Evolutionary conservation across 805 yeast species (phyloP).

Genomic region (Pichia nakasei): DNA sequence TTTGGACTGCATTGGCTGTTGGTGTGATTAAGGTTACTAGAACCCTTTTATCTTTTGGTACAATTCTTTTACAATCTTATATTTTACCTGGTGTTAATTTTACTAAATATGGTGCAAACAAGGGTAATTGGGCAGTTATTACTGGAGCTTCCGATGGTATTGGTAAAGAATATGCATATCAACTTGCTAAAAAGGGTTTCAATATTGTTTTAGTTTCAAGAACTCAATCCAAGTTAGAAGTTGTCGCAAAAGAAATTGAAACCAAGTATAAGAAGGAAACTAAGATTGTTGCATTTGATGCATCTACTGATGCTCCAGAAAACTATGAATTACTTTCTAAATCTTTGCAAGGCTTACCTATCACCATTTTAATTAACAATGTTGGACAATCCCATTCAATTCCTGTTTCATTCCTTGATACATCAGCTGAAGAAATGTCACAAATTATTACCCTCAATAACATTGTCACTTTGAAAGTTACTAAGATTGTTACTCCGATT

Average conservation of each 20-base stretch:
- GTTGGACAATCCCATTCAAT: conserved; percentile 93
- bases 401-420: conserved; percentile 88
- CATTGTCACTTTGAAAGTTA: conserved; percentile 72
- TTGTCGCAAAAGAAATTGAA: conserved; percentile 54
- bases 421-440: conserved; percentile 63
- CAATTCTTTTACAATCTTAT: conserved; percentile 55
- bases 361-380: conserved; percentile 77
- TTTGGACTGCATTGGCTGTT: conserved; percentile 39
- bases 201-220: conserved; percentile 80
- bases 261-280: conserved; percentile 53
- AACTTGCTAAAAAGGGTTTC: conserved; percentile 79
- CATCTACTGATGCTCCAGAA: conserved; percentile 48
- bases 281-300: conserved; percentile 68
- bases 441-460: conserved; percentile 81
- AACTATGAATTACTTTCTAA: conserved; percentile 47
- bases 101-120: conserved; percentile 65
- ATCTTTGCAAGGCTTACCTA: conserved; percentile 43
- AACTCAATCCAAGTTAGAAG: conserved; percentile 67
- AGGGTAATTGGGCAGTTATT: conserved; percentile 82
- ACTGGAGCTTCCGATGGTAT: conserved; percentile 98
- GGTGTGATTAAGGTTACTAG: conserved; percentile 57
- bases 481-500: conserved; percentile 75
- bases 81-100: conserved; percentile 53
- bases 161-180: conserved; percentile 85
- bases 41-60: conserved; percentile 36